Conservation (phyloP, 345 rosid genomes). For the Arabidopsis arenosa region DNA sequence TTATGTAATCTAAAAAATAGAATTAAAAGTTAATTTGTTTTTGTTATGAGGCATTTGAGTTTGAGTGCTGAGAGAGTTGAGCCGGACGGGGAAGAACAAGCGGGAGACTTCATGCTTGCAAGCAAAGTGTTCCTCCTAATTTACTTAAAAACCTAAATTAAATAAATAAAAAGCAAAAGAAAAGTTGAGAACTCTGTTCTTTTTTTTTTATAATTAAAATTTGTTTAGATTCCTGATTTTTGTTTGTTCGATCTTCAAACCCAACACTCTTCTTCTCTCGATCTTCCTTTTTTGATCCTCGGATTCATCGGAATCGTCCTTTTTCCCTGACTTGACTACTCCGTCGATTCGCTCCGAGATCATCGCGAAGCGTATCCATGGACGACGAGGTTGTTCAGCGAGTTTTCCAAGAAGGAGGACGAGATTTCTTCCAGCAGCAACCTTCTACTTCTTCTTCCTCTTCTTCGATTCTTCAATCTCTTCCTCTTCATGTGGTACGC, state of each 20-base stretch:
- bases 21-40: not conserved
- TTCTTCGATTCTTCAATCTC: constrained; percentile 88
- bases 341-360: constrained; percentile 24
- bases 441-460: constrained; percentile 83
- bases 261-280: not conserved
- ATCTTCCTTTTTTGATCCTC: constrained; percentile 13
- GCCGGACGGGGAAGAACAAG: constrained; percentile 42
- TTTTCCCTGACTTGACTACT: constrained; percentile 5
- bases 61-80: constrained; percentile 6
- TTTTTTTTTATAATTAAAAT: not conserved
- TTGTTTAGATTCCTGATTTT: constrained; percentile 16
- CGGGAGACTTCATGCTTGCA: constrained; percentile 47
- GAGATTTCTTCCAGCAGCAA: constrained; percentile 84
- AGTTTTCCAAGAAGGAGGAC: constrained; percentile 90
- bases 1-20: not conserved
- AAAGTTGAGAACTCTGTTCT: constrained; percentile 6
- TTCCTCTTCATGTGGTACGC: constrained; percentile 92
- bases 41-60: not conserved
- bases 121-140: constrained; percentile 42
- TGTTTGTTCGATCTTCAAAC: constrained; percentile 19
- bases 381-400: constrained; percentile 96
- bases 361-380: constrained; percentile 51
- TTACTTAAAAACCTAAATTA: not conserved
- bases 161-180: constrained; percentile 23
- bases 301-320: constrained; percentile 18